Evolutionary conservation across 2,329 filamentous ascomycete species (phyloP), one percentile per base, ranked within the genome.

Genomic region (Colletotrichum abscissum): DNA sequence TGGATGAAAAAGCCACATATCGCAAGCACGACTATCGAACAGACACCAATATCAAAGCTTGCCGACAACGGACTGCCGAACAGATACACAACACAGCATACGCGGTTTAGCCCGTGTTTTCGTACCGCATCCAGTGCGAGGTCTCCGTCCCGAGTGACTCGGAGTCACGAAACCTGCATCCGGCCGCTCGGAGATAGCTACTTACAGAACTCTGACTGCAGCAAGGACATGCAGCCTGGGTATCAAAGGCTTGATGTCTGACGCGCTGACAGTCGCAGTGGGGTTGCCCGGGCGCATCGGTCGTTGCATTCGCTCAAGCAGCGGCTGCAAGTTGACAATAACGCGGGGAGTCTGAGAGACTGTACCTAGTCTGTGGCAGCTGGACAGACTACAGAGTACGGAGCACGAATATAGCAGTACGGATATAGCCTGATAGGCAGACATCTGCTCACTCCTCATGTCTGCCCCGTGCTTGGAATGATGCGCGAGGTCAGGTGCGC

Each of bases 131-230:
- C 63, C 68, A 65, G 66, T 63, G 57, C 49, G 56, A 56, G 62
- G 56, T 33, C 58, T 35, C 65, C 56, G 46, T 57, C 64, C 69
- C 68, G 67, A 72, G 68, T 42, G 62, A 49, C 57, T 67, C 57
- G 69, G 67, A 63, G 42, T 72, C 68, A 69, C 72, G 63, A 67
- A 55, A 58, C 62, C 72, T 74, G 68, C 72, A 74, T 74, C 72
- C 67, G 72, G 72, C 63, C 72, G 68, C 63, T 67, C 72, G 72
- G 72, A 74, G 67, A 74, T 72, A 74, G 67, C 72, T 74, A 72
- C 72, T 59, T 68, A 68, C 68, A 70, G 70, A 56, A 70, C 60
- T 65, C 52, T 72, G 57, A 63, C 67, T 74, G 72, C 72, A 74
- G 72, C 42, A 67, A 63, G 54, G 54, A 67, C 58, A 74, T 74